These are phyloP conservation scores for Wickerhamomyces sp. DNA, from an alignment of 1,139 yeast genomes.

Conservation along the genomic window DNA sequence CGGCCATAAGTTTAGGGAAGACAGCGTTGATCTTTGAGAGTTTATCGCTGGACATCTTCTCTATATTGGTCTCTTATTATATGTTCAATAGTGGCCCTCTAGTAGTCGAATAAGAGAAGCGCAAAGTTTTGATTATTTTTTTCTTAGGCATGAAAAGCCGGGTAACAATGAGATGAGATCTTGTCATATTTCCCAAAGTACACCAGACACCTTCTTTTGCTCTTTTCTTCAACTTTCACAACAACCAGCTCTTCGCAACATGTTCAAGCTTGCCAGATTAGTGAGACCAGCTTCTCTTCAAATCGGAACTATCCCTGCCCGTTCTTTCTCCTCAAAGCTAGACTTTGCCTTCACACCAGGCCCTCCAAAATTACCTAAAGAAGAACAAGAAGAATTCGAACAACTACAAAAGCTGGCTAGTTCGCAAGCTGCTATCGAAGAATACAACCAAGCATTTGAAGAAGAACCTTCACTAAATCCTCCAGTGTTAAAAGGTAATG, in stretches of 20 bases:
- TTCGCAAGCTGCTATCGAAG: conserved; percentile 76
- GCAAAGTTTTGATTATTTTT: too few species aligned
- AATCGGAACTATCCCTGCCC: not conserved
- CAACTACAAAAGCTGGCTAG: conserved; percentile 74
- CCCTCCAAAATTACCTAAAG: conserved; percentile 81
- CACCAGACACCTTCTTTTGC: too few species aligned
- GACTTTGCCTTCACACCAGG: conserved; percentile 43
- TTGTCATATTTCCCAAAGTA: too few species aligned
- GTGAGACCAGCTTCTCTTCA: not conserved
- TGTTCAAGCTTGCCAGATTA: conserved; percentile 3
- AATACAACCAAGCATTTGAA: conserved; percentile 52
- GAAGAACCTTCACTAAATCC: conserved; percentile 30
- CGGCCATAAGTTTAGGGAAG: conserved; percentile 39
- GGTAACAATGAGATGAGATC: too few species aligned
- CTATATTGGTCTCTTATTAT: not conserved
- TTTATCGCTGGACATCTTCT: not conserved
- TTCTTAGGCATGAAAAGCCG: too few species aligned
- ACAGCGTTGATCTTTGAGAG: conserved; percentile 2
- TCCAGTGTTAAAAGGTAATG: conserved; percentile 41
- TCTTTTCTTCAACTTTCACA: too few species aligned
- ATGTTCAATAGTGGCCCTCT: too few species aligned
- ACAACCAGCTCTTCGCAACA: not conserved
- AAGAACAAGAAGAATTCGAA: conserved; percentile 93
- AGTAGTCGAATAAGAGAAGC: too few species aligned
- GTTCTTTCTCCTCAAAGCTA: conserved; percentile 17